These are phyloP conservation scores for Gaultheria prostrata DNA, from an alignment of 148 eudicot genomes.

Conservation along the genomic window DNA sequence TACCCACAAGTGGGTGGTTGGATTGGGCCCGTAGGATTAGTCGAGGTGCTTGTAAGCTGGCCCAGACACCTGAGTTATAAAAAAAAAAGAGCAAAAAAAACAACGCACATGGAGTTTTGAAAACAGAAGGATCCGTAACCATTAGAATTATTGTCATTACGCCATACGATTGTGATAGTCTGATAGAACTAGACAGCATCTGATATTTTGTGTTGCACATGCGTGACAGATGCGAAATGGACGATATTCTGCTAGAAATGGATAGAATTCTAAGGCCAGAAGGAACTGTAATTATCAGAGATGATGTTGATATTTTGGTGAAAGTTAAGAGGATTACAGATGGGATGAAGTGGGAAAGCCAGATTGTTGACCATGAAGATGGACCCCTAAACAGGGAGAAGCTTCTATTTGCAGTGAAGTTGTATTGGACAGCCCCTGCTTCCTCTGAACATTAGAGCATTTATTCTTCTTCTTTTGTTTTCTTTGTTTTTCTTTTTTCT, in stretches of 20 bases:
- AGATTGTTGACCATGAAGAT: constrained; percentile 83
- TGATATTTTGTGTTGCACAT: background rate
- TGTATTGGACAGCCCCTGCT: constrained; percentile 75
- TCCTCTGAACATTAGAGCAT: constrained; percentile 21
- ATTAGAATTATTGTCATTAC: background rate
- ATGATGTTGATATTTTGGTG: constrained; percentile 66
- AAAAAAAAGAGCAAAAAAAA: too few species aligned
- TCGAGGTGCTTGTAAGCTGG: too few species aligned
- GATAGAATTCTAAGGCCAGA: constrained; percentile 85
- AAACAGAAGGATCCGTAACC: background rate
- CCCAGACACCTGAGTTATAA: too few species aligned
- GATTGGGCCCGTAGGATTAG: too few species aligned
- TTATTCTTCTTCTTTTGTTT: background rate
- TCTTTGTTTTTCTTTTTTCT: background rate
- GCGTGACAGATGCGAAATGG: constrained; percentile 63
- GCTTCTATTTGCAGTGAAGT: constrained; percentile 77
- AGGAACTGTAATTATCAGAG: constrained; percentile 72
- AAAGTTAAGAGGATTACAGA: constrained; percentile 60
- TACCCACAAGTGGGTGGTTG: too few species aligned
- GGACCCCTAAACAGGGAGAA: constrained; percentile 76
- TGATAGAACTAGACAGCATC: background rate
- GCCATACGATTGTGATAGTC: background rate
- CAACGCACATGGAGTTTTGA: background rate
- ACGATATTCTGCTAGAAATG: constrained; percentile 81
- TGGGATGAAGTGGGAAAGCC: constrained; percentile 74